Evolutionary conservation across 805 yeast species (phyloP).

Genomic region (Ogataea siamensis): DNA sequence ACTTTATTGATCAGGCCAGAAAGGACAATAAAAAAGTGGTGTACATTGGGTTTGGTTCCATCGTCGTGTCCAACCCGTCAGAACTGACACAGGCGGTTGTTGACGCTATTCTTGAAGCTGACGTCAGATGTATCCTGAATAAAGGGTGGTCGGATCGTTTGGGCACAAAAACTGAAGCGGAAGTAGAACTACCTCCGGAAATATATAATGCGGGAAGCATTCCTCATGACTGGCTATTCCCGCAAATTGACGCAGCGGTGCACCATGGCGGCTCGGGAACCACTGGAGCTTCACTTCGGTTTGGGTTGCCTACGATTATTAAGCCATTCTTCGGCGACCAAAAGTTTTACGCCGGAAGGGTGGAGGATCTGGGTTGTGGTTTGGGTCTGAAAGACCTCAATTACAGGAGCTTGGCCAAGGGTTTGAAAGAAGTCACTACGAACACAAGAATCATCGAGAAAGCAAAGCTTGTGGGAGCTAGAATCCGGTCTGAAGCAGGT

Average conservation of each 20-base stretch:
- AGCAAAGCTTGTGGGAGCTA: conserved; percentile 61
- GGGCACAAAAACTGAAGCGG: conserved; percentile 38
- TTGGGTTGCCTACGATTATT: conserved; percentile 85
- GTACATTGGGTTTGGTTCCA: conserved; percentile 94
- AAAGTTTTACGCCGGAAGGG: conserved; percentile 82
- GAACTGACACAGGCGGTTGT: conserved; percentile 75
- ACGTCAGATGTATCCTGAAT: conserved; percentile 80
- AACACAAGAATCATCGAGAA: conserved; percentile 64
- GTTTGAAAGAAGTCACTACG: conserved; percentile 65
- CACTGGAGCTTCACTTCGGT: conserved; percentile 85
- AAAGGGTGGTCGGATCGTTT: conserved; percentile 93
- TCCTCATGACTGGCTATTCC: conserved; percentile 95
- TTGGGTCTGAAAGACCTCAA: conserved; percentile 67
- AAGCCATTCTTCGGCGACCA: conserved; percentile 98
- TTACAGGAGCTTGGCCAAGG: conserved; percentile 58
- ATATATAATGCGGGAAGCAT: conserved; percentile 68
- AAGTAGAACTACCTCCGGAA: conserved; percentile 58
- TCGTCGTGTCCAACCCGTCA: conserved; percentile 81
- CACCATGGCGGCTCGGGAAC: conserved; percentile 98
- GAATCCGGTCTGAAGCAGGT: conserved; percentile 74
- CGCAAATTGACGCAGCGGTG: conserved; percentile 86
- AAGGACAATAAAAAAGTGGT: conserved; percentile 66
- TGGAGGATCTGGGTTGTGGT: conserved; percentile 89
- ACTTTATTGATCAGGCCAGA: conserved; percentile 63
- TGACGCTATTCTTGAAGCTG: conserved; percentile 76